phyloP scores from a whole-genome alignment of 2,329 filamentous ascomycete genomes.

The Leptodontidium sp. region DNA sequence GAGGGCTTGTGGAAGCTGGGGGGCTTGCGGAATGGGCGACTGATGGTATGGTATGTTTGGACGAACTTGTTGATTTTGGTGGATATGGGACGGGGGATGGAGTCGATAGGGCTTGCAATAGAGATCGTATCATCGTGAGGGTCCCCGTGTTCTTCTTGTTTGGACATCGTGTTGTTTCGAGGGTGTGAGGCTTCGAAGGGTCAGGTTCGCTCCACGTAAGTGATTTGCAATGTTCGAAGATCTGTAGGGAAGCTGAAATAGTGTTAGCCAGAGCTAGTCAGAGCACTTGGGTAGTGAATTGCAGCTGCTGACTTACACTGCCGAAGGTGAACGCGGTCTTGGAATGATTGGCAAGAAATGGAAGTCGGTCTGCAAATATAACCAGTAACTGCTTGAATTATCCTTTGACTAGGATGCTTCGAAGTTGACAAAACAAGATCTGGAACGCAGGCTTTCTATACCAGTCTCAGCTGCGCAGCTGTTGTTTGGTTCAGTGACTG shows the following conservation, averaged over 20 bases:
- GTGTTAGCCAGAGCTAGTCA: neutral
- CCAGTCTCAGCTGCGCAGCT: no score
- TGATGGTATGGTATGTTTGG: constrained; percentile 79
- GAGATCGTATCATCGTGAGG: neutral
- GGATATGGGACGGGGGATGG: constrained; percentile 9
- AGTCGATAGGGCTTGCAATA: constrained; percentile 5
- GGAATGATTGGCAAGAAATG: neutral
- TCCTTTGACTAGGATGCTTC: neutral
- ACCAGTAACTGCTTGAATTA: no score
- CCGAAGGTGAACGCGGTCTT: neutral
- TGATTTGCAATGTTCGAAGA: neutral
- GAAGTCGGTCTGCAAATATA: neutral
- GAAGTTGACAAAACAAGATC: neutral
- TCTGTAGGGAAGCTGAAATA: constrained; percentile 5
- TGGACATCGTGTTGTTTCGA: constrained; percentile 2
- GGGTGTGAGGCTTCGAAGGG: neutral
- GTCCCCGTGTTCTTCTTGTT: neutral
- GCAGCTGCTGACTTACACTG: neutral
- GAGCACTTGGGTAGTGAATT: neutral
- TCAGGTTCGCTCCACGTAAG: neutral
- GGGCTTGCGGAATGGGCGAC: constrained; percentile 28
- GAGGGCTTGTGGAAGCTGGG: constrained; percentile 28
- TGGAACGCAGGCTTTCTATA: no score
- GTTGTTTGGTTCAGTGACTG: no score
- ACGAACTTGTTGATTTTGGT: constrained; percentile 63